Evolutionary conservation across 2,329 filamentous ascomycete genomes (phyloP), one percentile per base, ranked within the genome.

Genomic region (Claviceps cyperi): DNA sequence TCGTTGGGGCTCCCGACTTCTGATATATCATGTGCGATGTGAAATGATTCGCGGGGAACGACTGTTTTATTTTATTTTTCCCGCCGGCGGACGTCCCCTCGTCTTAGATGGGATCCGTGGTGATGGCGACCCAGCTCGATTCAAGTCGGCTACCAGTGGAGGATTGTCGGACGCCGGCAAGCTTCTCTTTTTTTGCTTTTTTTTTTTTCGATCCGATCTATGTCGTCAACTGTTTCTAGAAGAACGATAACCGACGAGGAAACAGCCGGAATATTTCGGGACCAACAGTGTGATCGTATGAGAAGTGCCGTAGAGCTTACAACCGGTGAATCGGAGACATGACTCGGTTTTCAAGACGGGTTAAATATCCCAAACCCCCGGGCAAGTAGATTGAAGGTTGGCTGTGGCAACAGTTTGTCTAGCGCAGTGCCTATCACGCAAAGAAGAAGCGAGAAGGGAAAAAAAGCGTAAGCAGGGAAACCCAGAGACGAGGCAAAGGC

Each of bases 271-370:
- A 38, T 11, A 24, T 24, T 37, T 17, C 35, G 9, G 19, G 17
- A 40, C 14, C 21, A 17, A 40, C 11, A 7, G 2, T 19, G 19
- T 36, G n/a, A 13, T n/a, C 36, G 36, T 39, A 48, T 44, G 40
- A 45, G 17, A 11, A n/a, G 14, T 24, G 19, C 40, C n/a, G 36
- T 22, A 36, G 24, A 45, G 37, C 13, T 49, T 43, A 51, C 24
- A 46, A 39, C 43, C 50, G 24, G 22, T 28, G 21, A 28, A 41
- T 49, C 15, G 38, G 24, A 46, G 36, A 24, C 50, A 51, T 51
- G 43, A n/a, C 28, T 40, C 47, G 49, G 24, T 32, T 11, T 15
- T 17, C 21, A 21, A 37, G 36, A 37, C 32, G 17, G 36, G n/a
- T 21, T 35, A 14, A 17, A 37, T 37, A 13, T n/a, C 36, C 17